Evolutionary conservation across 768 basidiomycete genomes (phyloP).

Genomic region (Cytidiella melzeri): DNA sequence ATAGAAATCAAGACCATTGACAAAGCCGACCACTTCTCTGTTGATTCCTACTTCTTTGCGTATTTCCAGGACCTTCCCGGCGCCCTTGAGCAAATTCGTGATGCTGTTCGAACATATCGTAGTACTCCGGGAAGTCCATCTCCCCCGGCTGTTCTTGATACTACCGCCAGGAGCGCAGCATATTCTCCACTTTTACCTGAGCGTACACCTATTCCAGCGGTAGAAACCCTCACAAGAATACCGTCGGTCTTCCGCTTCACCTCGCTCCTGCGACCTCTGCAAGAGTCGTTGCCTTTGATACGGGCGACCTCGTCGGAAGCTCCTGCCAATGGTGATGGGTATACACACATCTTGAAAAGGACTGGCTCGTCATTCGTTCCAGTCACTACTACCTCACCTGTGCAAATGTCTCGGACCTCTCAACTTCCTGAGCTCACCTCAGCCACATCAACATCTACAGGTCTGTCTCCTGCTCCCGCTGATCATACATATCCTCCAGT

Average conservation of each 20-base stretch:
- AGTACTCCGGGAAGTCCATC: conserved; percentile 14
- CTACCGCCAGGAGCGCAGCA: conserved; percentile 15
- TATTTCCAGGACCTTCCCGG: conserved; percentile 81
- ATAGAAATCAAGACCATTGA: conserved; percentile 92
- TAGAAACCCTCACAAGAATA: conserved; percentile 4
- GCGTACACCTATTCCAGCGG: conserved; percentile 27
- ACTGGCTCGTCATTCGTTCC: conserved; percentile 55
- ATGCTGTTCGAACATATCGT: conserved; percentile 59
- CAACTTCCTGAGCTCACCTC: conserved; percentile 4
- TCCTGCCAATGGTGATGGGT: conserved; percentile 48
- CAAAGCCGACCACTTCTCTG: conserved; percentile 66
- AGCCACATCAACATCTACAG: conserved; percentile 23
- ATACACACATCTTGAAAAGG: conserved; percentile 62
- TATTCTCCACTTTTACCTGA: conserved; percentile 35
- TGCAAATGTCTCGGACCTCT: conserved; percentile 21
- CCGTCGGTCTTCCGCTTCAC: conserved; percentile 55
- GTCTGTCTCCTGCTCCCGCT: conserved; percentile 14
- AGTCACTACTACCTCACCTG: conserved; percentile 38
- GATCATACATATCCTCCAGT: conserved; percentile 82
- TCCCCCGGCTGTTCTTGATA: conserved; percentile 22
- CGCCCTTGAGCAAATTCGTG: conserved; percentile 78
- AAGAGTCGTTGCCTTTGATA: conserved; percentile 41
- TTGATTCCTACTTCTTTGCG: conserved; percentile 91
- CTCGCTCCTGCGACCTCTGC: conserved; percentile 62
- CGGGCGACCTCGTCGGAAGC: conserved; percentile 27